Conservation (phyloP, 2,329 filamentous ascomycete species). For the Penicillium sp. region DNA sequence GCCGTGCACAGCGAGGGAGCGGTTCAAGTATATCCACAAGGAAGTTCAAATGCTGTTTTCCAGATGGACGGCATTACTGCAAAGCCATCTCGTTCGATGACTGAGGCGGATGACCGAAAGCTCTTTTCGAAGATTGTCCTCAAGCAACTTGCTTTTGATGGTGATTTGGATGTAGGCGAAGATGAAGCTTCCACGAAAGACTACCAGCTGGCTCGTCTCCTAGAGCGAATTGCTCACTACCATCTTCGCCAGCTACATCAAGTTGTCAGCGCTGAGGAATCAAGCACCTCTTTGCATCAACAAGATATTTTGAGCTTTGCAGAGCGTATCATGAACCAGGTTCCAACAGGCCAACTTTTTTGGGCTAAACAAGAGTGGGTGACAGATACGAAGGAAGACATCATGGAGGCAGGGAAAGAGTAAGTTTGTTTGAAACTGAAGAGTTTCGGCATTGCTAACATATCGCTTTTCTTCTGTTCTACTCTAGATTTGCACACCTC, state of each 20-base stretch:
- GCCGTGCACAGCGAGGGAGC: background rate
- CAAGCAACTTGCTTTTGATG: background rate
- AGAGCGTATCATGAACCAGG: background rate
- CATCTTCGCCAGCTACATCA: background rate
- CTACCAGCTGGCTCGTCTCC: background rate
- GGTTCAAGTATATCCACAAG: background rate
- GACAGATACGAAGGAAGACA: background rate
- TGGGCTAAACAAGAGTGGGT: background rate
- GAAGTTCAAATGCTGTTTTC: background rate
- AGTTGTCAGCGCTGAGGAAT: background rate
- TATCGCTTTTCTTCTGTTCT: too few species aligned
- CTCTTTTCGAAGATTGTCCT: background rate
- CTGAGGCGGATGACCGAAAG: background rate
- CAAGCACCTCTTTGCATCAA: background rate
- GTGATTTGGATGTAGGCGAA: background rate
- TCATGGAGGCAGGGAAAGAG: background rate
- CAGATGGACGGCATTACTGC: background rate
- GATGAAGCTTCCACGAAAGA: background rate
- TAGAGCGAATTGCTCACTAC: background rate
- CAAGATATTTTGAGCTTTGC: background rate
- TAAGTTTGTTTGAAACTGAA: background rate
- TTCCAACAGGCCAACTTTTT: background rate
- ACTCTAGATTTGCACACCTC: background rate
- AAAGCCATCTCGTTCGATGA: background rate
- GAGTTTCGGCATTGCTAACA: background rate